Base-by-base conservation (phyloP, 108 stramenopile species). In the Mayamaea pseudoterrestris region DNA sequence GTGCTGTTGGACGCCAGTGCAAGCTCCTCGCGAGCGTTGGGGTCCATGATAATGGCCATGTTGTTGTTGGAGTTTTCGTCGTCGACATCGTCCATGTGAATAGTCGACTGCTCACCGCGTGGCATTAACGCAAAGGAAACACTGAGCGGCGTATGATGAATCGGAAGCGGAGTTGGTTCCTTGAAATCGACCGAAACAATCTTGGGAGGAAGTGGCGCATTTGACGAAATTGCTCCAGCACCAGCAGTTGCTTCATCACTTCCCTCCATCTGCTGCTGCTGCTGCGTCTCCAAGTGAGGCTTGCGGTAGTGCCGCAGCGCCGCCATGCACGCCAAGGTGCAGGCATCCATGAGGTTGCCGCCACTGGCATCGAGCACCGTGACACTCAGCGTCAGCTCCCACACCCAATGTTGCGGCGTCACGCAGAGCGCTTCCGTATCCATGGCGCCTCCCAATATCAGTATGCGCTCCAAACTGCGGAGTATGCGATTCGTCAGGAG, bases 381-480 rank as follows among this genome's bases (percentile, higher is more conserved):
- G 13, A 96, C 60, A 41, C 80, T 69, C 26, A 92, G 66, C 13
- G 63, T 52, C 12, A 96, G 46, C 35, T 76, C 61, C 95, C 95
- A 96, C 9, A 91, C 95, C 88, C 83, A 93, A 44, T 63, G 52
- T 29, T 87, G 91, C 3, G 79, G 64, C 14, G 68, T 56, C 21
- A 94, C 65, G 39, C 87, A 91, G 44, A 96, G 57, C 7, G 91
- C 86, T 69, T 96, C 95, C 24, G 82, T 73, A 65, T 96, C 95
- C n/a, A 90, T 54, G 21, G 80, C 69, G 2, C 83, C 83, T 8
- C 83, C 83, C 18, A 63, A 55, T 35, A 84, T 46, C 23, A 84
- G 36, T 20, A 80, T 79, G 9, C 82, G 68, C 53, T 90, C 88
- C 29, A 90, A 32, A 12, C 69, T 44, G 1, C 88, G 47, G 50